Percentiles rank a stretch among this genome's conserved stretches.
Evolutionary conservation across 2,329 filamentous ascomycete species (phyloP).

Genomic region (Calonectria crousiana): DNA sequence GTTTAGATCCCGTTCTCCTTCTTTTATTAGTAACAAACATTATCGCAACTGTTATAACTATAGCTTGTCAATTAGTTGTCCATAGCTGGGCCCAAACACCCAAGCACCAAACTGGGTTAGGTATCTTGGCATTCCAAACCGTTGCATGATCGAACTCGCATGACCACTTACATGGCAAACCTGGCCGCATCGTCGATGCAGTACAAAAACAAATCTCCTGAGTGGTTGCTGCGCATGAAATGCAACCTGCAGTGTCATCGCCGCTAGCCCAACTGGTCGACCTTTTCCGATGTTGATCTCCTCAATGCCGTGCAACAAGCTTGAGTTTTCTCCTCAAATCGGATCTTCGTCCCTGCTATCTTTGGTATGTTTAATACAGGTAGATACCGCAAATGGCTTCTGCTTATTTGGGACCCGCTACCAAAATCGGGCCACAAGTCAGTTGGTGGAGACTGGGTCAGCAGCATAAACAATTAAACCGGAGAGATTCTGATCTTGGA

Average conservation of each 20-base stretch:
- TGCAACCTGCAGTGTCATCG: neutral
- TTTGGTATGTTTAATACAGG: too few relatives aligned
- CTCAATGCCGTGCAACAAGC: neutral
- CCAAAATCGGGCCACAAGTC: neutral
- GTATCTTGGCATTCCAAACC: conserved; percentile 2
- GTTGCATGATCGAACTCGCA: neutral
- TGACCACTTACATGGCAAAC: neutral
- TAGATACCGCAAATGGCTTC: too few relatives aligned
- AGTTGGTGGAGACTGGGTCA: neutral
- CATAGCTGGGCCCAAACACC: neutral
- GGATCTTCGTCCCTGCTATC: neutral
- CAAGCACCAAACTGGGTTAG: neutral
- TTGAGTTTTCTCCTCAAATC: neutral
- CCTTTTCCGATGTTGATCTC: neutral
- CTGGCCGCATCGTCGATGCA: neutral
- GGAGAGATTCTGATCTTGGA: neutral
- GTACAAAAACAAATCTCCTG: neutral
- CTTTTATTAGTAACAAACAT: conserved; percentile 10
- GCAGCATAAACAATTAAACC: neutral
- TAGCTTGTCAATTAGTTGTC: neutral
- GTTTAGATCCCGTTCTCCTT: conserved; percentile 14
- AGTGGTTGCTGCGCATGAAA: conserved; percentile 1
- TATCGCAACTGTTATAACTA: neutral
- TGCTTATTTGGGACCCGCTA: neutral
- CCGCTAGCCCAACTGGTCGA: neutral